Conservation (phyloP, 768 basidiomycete species). For the Cystofilobasidium capitatum region DNA sequence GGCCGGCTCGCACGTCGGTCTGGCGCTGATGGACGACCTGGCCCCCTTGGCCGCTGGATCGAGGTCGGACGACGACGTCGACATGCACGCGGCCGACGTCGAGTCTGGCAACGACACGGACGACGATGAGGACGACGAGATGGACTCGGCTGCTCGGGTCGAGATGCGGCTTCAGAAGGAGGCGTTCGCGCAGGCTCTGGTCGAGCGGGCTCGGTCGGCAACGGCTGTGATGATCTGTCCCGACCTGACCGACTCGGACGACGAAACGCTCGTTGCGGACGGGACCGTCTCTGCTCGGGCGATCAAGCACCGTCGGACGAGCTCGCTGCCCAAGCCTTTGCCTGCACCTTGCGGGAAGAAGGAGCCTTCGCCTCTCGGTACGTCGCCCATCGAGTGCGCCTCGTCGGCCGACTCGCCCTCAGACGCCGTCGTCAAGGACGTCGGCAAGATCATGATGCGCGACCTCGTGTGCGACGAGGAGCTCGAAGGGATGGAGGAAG, state of each 20-base stretch:
- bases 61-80: not conserved
- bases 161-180: slow-evolving; percentile 19
- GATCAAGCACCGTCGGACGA: slow-evolving; percentile 12
- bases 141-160: not conserved
- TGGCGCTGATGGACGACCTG: not conserved
- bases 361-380: not conserved
- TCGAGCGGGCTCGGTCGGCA: slow-evolving; percentile 21
- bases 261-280: not conserved
- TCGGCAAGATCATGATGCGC: slow-evolving; percentile 1
- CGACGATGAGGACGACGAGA: not conserved
- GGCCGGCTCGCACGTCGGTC: not conserved
- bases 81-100: not conserved
- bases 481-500: not conserved
- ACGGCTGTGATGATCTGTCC: slow-evolving; percentile 7
- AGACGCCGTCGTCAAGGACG: not conserved
- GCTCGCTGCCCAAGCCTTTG: slow-evolving; percentile 19
- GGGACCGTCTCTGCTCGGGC: not conserved
- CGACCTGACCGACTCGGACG: not conserved
- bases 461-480: not conserved
- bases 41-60: not conserved
- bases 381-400: not conserved
- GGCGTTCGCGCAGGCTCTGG: slow-evolving; percentile 19
- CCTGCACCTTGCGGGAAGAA: slow-evolving; percentile 11
- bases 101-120: not conserved
- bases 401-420: not conserved